Evolutionary conservation across 1,139 yeast species (phyloP), one percentile per base, ranked within the genome.

Genomic region (Hyphopichia fennica): DNA sequence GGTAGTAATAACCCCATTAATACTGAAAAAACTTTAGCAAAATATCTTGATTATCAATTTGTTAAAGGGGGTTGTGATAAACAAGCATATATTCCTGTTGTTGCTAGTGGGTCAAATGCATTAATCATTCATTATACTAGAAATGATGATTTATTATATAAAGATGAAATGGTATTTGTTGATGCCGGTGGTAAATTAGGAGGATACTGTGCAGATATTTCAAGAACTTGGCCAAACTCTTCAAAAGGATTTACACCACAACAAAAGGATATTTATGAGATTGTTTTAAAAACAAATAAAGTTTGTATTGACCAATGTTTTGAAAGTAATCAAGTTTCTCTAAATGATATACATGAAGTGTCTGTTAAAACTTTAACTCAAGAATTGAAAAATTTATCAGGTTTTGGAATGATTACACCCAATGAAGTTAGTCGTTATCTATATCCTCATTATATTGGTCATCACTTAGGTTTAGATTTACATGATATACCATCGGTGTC

Each of bases 141-240:
- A 46, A 91, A 91, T 56, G 95, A 91, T 60, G 96, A 87, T 58
- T 63, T 84, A 22, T 71, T 91, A 45, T 77, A 77, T 45, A 74
- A 77, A 37, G 90, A 84, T 49, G 98, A 93, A 48, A 66, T 90
- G 72, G 96, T 91, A 7, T 78, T 93, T 39, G 89, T 93, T 5
- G 99, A 95, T 63, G 99, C 99, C 2, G 96, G 96, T 0, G 99
- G 98, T 5, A 79, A 88, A 45, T 65, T 85, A 34, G 99, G 98
- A 23, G 97, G 97, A 0, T 95, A 95, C 63, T 85, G 96, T 58
- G 84, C 98, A 1, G 99, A 95, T 62, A 93, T 95, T 37, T 90
- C 98, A 2, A 75, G 99, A 49, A 86, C 98, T 0, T 95, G 99
- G 98, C 99, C 99, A 10, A 86, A 84, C 41, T 76, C 79, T 29